Evolutionary conservation across 495 filamentous ascomycete species (phyloP).

Genomic region (Penicillium odoratum): DNA sequence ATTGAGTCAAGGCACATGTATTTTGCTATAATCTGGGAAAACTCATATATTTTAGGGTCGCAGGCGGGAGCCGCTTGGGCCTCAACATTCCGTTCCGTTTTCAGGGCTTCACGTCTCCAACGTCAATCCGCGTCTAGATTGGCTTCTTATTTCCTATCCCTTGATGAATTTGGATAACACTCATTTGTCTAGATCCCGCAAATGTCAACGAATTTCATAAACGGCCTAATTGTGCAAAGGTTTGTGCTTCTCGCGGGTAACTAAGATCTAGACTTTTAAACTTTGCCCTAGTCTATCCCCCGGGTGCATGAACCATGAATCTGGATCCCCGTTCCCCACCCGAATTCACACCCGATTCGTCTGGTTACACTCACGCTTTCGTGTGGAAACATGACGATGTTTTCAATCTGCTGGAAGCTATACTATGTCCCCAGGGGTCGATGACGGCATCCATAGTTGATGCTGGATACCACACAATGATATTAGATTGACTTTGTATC

Average conservation of each 20-base stretch:
- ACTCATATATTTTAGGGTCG: neutral
- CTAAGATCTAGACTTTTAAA: constrained; percentile 15
- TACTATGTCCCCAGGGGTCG: constrained; percentile 16
- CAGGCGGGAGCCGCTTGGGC: constrained; percentile 11
- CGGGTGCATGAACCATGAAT: constrained; percentile 13
- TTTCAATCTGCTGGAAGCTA: constrained; percentile 17
- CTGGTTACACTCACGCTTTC: constrained; percentile 26
- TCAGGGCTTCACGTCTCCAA: constrained; percentile 9
- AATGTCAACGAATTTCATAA: constrained; percentile 10
- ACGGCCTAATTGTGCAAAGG: constrained; percentile 13
- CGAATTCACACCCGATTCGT: constrained; percentile 16
- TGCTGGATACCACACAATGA: constrained; percentile 1
- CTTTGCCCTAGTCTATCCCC: constrained; percentile 12
- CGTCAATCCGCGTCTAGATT: constrained; percentile 15
- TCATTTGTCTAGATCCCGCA: constrained; percentile 4
- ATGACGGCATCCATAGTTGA: constrained; percentile 30
- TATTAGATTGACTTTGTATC: constrained; percentile 10
- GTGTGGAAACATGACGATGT: constrained; percentile 12
- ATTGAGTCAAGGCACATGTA: no score
- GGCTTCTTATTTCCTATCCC: neutral
- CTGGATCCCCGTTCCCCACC: constrained; percentile 9
- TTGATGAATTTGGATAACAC: neutral
- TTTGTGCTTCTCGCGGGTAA: neutral
- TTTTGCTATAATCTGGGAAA: no score
- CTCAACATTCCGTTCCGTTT: constrained; percentile 27